Base-by-base conservation (phyloP, 805 yeast genomes). In the Suhomyces sp. region DNA sequence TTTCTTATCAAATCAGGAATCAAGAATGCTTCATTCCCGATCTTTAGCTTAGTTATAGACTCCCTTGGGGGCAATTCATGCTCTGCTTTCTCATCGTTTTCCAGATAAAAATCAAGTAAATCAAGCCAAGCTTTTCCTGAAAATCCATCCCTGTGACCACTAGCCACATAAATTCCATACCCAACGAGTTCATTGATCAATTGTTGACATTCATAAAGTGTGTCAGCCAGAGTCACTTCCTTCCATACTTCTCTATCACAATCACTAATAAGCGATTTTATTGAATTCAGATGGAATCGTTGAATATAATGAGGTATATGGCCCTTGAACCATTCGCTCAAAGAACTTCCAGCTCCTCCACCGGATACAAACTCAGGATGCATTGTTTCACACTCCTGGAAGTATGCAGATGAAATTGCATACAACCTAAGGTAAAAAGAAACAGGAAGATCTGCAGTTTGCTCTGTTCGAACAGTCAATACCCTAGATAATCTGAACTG, bases 361-460 rank as follows among this genome's bases (percentile, higher is more conserved):
- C 77, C 79, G 0, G 77, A 70, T 6, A 75, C 70, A 38, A 72
- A 77, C 0, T 95, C 95, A 4, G 73, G 73, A 35, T 88, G 79
- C 4, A 90, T 74, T 10, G 79, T 69, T 56, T 93, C 98, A 56
- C 95, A 86, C 51, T 88, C 95, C 31, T 76, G 76, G 26, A 88
- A 66, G 53, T 90, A 90, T 15, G 81, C 68, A 0, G 81, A 75
- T 37, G 80, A 77, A 10, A 84, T 63, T 3, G 83, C 68, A 56
- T 79, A 87, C 33, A 87, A 72, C 39, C 79, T 65, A 30, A 86
- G 51, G 60, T 88, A 90, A 44, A 72, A 75, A n/a, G 73, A 72
- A 6, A 77, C 65, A 3, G 81, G 58, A 15, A 81, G 56, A 25
- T 68, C 71, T 0, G 86, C 74, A 10, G 77, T 79, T 43, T 83